Percentiles rank a stretch among this genome's conserved stretches.
Evolutionary conservation across 1,284 basidiomycete species (phyloP).

Genomic region (Leccinum griseonigrum): DNA sequence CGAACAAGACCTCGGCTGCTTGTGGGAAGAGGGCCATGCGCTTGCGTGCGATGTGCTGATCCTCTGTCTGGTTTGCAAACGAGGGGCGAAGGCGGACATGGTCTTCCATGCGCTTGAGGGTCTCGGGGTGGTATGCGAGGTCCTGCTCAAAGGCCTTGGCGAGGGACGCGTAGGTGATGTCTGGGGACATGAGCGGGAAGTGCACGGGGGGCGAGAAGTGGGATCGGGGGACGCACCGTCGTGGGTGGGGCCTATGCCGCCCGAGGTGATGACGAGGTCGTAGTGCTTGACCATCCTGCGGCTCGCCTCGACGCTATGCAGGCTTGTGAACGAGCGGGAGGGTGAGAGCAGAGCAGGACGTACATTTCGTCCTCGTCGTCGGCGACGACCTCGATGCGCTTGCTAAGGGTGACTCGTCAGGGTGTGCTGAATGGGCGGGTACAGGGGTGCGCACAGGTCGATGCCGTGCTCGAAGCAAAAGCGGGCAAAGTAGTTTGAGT

Average conservation of each 20-base stretch:
- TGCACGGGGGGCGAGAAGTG: background rate
- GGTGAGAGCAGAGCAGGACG: constrained; percentile 24
- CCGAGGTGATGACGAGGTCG: constrained; percentile 86
- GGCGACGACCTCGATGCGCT: constrained; percentile 88
- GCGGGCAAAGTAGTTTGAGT: constrained; percentile 82
- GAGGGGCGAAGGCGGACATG: constrained; percentile 60
- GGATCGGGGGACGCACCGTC: constrained; percentile 52
- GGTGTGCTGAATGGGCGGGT: background rate
- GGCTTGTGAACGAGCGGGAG: background rate
- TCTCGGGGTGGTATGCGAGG: constrained; percentile 79
- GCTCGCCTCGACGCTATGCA: constrained; percentile 75
- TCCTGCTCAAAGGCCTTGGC: constrained; percentile 81
- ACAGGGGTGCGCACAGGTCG: constrained; percentile 60
- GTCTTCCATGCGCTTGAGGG: constrained; percentile 73
- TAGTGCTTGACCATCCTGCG: constrained; percentile 78
- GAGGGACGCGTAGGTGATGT: constrained; percentile 88
- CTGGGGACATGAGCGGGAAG: constrained; percentile 35
- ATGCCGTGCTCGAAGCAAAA: constrained; percentile 89
- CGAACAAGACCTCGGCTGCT: constrained; percentile 72
- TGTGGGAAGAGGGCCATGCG: constrained; percentile 85
- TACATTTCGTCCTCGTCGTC: constrained; percentile 91
- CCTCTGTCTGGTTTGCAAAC: constrained; percentile 57
- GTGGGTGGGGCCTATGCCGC: constrained; percentile 86
- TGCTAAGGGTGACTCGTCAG: constrained; percentile 42
- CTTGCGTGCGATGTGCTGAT: constrained; percentile 70